phyloP scores from a whole-genome alignment of 140 eudicot species.

The Ambrosia hybrid region DNA sequence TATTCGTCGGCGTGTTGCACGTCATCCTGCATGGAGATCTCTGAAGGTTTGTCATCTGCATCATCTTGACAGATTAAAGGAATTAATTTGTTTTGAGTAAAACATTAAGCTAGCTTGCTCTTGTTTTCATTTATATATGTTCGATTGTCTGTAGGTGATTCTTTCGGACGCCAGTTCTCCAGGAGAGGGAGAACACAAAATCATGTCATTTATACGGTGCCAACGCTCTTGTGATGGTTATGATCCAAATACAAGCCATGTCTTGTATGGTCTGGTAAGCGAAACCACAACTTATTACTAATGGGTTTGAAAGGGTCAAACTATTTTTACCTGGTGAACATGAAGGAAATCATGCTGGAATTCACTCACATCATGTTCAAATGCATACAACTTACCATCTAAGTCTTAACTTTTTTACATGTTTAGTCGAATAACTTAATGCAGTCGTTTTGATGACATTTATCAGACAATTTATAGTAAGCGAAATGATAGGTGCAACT shows the following conservation, averaged over 20 bases:
- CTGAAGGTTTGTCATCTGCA: slow-evolving; percentile 31
- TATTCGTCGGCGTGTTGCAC: slow-evolving; percentile 29
- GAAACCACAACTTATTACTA: not conserved
- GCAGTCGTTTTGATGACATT: no score
- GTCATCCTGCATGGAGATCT: slow-evolving; percentile 37
- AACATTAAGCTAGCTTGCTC: not conserved
- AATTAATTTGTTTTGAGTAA: not conserved
- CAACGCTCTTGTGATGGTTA: slow-evolving; percentile 49
- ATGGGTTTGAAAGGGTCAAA: not conserved
- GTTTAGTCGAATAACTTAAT: no score
- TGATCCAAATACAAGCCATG: slow-evolving; percentile 62
- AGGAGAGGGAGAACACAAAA: slow-evolving; percentile 84
- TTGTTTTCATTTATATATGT: not conserved
- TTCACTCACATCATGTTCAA: no score
- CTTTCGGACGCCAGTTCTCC: slow-evolving; percentile 66
- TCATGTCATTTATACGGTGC: slow-evolving; percentile 59
- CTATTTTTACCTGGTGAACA: no score
- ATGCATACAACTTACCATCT: no score
- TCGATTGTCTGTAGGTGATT: slow-evolving; percentile 42
- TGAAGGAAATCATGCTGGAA: no score
- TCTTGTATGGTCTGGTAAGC: slow-evolving; percentile 70
- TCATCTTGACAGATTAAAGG: not conserved
- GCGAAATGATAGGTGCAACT: no score
- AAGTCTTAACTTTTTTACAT: no score
- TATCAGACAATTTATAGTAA: no score